Percentiles rank a stretch among this genome's conserved stretches.
Conservation (phyloP, 2,329 filamentous ascomycete species). For the Penicillium crustosum region DNA sequence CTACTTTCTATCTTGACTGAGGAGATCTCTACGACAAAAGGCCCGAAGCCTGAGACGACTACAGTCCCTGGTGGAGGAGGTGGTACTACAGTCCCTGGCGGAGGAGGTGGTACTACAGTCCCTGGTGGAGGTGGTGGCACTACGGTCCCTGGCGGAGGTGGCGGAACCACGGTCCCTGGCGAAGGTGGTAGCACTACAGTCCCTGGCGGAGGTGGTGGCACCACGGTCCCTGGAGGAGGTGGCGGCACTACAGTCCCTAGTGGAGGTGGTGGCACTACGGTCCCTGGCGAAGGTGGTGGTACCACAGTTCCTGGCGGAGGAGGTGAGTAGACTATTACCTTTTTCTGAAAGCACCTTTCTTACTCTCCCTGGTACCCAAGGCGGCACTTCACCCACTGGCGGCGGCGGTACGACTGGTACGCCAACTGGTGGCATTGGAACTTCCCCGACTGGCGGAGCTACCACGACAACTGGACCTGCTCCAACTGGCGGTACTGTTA, state of each 20-base stretch:
- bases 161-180: background rate
- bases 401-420: background rate
- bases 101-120: background rate
- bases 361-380: background rate
- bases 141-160: background rate
- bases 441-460: background rate
- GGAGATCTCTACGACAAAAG: background rate
- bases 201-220: background rate
- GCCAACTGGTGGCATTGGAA: background rate
- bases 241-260: background rate
- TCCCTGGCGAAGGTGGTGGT: background rate
- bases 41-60: background rate
- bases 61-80: background rate
- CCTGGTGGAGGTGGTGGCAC: background rate
- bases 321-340: background rate
- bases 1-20: conserved; percentile 11
- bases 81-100: background rate
- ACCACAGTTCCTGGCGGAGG: background rate
- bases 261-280: background rate
- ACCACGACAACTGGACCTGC: background rate
- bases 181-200: background rate
- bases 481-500: background rate
- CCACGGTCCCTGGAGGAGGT: background rate
- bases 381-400: background rate
- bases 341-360: background rate